Evolutionary conservation across 2,329 filamentous ascomycete species (phyloP).

Genomic region (Teratosphaeria pseudoeucalypti): DNA sequence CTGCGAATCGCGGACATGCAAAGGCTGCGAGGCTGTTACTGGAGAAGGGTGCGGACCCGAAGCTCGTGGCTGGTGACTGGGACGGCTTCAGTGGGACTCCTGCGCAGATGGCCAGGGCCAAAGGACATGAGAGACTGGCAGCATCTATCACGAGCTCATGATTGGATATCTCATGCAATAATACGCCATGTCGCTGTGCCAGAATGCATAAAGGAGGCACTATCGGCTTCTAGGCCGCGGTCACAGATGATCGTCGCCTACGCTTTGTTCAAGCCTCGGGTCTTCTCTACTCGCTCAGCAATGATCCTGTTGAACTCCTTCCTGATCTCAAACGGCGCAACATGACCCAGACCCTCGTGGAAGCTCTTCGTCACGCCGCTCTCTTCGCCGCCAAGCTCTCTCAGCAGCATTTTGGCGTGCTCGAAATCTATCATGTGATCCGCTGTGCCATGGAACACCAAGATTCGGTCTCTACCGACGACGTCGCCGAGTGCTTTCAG

Average conservation of each 20-base stretch:
- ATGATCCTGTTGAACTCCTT: constrained; percentile 58
- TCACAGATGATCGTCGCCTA: neutral
- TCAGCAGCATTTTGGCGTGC: constrained; percentile 59
- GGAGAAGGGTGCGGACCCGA: constrained; percentile 10
- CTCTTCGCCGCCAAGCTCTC: constrained; percentile 51
- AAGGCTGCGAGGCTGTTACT: constrained; percentile 13
- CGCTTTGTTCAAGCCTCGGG: constrained; percentile 24
- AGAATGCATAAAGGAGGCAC: neutral
- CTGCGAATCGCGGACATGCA: constrained; percentile 18
- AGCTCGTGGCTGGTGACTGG: constrained; percentile 10
- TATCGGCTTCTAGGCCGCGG: neutral
- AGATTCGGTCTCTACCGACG: constrained; percentile 63
- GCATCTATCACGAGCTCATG: neutral
- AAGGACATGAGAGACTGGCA: constrained; percentile 13
- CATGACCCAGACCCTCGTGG: constrained; percentile 65
- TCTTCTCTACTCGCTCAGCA: constrained; percentile 46
- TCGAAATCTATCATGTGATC: constrained; percentile 70
- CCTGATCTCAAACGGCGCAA: constrained; percentile 59
- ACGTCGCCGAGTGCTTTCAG: constrained; percentile 54
- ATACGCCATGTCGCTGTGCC: neutral
- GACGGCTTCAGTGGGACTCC: constrained; percentile 18
- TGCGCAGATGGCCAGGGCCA: constrained; percentile 17
- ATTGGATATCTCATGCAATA: constrained; percentile 1
- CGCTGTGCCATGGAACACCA: constrained; percentile 63
- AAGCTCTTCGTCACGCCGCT: constrained; percentile 46